A percentile compares a stretch with the other conserved stretches of the same genome.
phyloP scores from a whole-genome alignment of 805 yeast genomes.

The Komagataella mondaviorum region DNA sequence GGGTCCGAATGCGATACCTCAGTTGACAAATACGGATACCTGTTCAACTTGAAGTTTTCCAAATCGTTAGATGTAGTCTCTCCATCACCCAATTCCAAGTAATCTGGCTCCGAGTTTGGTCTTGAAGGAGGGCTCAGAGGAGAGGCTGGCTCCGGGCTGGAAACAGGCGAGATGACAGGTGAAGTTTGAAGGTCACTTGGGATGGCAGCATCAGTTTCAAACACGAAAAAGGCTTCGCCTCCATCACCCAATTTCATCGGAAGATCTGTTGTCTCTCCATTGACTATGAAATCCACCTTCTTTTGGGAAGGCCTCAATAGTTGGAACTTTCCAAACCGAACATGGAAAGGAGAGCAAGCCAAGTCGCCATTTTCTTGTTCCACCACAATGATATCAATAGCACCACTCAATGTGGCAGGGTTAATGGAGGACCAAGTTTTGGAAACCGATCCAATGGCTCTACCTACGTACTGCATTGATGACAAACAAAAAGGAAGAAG shows the following conservation, averaged over 20 bases:
- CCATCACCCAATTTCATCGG: conserved; percentile 97
- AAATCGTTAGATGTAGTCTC: conserved; percentile 3
- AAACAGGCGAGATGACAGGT: conserved; percentile 61
- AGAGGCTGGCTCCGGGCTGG: conserved; percentile 43
- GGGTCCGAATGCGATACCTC: conserved; percentile 7
- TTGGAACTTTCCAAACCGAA: conserved; percentile 90
- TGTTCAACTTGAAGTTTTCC: neutral
- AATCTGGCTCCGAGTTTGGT: conserved; percentile 30
- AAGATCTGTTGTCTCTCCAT: conserved; percentile 65
- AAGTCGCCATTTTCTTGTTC: conserved; percentile 66
- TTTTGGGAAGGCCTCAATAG: conserved; percentile 89
- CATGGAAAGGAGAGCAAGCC: conserved; percentile 93
- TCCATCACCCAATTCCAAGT: conserved; percentile 29
- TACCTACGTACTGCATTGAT: conserved; percentile 87
- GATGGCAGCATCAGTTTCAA: conserved; percentile 65
- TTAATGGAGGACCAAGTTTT: conserved; percentile 95
- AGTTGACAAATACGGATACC: neutral
- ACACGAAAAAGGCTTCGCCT: conserved; percentile 96
- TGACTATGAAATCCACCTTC: conserved; percentile 80
- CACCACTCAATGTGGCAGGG: conserved; percentile 94
- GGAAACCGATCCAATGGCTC: conserved; percentile 89
- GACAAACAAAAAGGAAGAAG: neutral
- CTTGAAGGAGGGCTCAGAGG: conserved; percentile 1
- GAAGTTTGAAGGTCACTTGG: conserved; percentile 76
- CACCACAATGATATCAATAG: conserved; percentile 90